Conservation (phyloP, 768 basidiomycete species). For the Lactifluus volemus region DNA sequence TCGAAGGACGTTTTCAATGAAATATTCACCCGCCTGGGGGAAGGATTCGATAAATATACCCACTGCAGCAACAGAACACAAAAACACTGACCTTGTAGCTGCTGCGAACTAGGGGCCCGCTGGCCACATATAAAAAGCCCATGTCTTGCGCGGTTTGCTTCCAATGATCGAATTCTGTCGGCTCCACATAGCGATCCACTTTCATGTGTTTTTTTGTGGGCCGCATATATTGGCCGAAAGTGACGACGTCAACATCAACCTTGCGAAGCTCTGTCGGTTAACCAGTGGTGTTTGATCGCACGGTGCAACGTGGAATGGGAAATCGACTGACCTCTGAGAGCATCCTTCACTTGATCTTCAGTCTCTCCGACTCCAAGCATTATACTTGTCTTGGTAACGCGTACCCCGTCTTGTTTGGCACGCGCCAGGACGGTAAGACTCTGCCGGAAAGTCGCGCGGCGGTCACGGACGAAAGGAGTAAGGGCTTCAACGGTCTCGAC, state of each 20-base stretch:
- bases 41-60: neutral
- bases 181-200: constrained; percentile 92
- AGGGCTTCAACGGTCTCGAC: constrained; percentile 92
- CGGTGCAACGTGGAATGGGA: neutral
- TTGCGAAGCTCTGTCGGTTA: constrained; percentile 66
- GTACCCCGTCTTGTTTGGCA: constrained; percentile 76
- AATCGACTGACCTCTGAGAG: constrained; percentile 60
- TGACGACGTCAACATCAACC: constrained; percentile 90
- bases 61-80: neutral
- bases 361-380: constrained; percentile 97
- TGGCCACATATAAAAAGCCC: constrained; percentile 96
- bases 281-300: neutral
- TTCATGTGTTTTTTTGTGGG: constrained; percentile 99
- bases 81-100: constrained; percentile 78
- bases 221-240: constrained; percentile 99
- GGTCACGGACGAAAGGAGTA: constrained; percentile 92
- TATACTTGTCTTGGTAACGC: constrained; percentile 93
- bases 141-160: constrained; percentile 82
- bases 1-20: constrained; percentile 82
- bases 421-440: constrained; percentile 73
- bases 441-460: constrained; percentile 84
- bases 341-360: constrained; percentile 70
- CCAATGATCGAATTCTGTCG: constrained; percentile 89
- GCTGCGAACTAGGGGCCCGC: constrained; percentile 90
- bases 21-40: constrained; percentile 86